Evolutionary conservation across 192 early-diverging fungal species (phyloP).

Genomic region (Diversispora eburnea): DNA sequence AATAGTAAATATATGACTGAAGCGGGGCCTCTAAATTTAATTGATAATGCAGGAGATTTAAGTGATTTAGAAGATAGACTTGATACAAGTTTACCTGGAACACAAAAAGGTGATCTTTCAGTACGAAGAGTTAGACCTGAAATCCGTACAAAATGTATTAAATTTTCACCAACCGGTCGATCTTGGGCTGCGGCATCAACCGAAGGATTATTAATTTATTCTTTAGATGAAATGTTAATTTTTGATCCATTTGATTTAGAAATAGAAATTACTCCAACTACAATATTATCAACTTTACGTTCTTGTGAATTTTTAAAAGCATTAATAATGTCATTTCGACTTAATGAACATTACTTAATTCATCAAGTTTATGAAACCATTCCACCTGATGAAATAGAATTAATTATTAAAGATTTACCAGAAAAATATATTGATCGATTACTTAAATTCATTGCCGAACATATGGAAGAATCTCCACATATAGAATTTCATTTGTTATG

Average conservation of each 20-base stretch:
- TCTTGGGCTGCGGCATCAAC: conserved; percentile 96
- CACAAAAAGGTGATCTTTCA: conserved; percentile 78
- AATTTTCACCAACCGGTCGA: conserved; percentile 91
- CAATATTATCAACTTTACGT: conserved; percentile 71
- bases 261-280: conserved; percentile 90
- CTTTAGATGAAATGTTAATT: conserved; percentile 84
- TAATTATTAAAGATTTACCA: conserved; percentile 80
- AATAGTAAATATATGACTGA: conserved; percentile 94
- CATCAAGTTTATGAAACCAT: conserved; percentile 75
- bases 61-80: conserved; percentile 82
- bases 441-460: conserved; percentile 75
- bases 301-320: conserved; percentile 81
- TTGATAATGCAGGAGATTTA: conserved; percentile 80
- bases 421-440: conserved; percentile 82
- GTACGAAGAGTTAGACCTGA: conserved; percentile 73
- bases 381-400: conserved; percentile 68
- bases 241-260: conserved; percentile 99
- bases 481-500: conserved; percentile 88
- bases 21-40: conserved; percentile 78
- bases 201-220: conserved; percentile 93
- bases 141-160: conserved; percentile 78
- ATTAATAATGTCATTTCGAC: conserved; percentile 88
- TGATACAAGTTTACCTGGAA: conserved; percentile 85
- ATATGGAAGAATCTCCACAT: conserved; percentile 77
- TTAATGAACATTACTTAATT: conserved; percentile 81